A percentile compares a stretch with the other conserved stretches of the same genome.
Evolutionary conservation across 768 basidiomycete species (phyloP).

Genomic region (Panaeolus cyanescens): DNA sequence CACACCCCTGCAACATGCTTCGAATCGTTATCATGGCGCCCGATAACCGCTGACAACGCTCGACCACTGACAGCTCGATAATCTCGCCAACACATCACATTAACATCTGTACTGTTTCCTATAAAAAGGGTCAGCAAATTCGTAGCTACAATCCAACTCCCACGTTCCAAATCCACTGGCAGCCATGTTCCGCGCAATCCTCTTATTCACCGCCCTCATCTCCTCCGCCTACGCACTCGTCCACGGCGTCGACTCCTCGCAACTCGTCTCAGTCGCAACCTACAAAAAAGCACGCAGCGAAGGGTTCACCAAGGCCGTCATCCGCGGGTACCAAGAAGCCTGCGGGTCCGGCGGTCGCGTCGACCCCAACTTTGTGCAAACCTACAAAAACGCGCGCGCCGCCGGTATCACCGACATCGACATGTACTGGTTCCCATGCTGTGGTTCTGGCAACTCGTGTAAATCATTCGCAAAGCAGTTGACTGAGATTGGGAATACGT

Average conservation of each 20-base stretch:
- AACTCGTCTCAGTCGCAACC: background rate
- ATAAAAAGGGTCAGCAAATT: too few relatives aligned
- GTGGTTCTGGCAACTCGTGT: background rate
- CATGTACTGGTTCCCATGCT: background rate
- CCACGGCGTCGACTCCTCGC: background rate
- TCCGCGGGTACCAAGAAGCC: background rate
- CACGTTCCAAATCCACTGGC: too few relatives aligned
- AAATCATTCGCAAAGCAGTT: background rate
- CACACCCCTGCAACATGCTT: too few relatives aligned
- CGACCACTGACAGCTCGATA: too few relatives aligned
- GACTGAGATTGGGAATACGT: background rate
- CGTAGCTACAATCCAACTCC: too few relatives aligned
- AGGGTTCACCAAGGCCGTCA: background rate
- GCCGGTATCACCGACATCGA: background rate
- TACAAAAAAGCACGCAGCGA: background rate
- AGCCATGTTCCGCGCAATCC: background rate
- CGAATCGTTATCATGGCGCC: too few relatives aligned
- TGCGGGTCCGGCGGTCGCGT: background rate
- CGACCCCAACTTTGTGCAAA: background rate
- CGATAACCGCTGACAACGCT: too few relatives aligned
- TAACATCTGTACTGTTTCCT: too few relatives aligned
- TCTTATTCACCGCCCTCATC: background rate
- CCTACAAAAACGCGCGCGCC: background rate
- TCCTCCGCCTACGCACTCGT: background rate
- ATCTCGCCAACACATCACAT: too few relatives aligned